Evolutionary conservation across 2,329 filamentous ascomycete genomes (phyloP).

Genomic region (Lasiodiplodia sp.): DNA sequence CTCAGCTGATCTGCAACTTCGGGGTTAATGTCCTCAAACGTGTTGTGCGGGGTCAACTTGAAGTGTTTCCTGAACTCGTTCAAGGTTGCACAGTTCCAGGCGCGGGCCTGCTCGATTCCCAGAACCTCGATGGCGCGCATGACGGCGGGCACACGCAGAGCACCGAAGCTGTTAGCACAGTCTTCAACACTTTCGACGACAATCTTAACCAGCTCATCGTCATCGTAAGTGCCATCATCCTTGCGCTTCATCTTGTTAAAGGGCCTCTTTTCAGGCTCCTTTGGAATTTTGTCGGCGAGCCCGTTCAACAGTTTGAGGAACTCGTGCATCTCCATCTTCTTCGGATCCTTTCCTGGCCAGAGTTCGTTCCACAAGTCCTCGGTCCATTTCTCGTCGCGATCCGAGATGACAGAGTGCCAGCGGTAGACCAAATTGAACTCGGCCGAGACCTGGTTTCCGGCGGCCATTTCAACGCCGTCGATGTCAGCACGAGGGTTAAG

Average conservation of each 20-base stretch:
- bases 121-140: slow-evolving; percentile 81
- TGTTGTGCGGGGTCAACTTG: slow-evolving; percentile 75
- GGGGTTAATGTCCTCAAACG: slow-evolving; percentile 84
- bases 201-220: slow-evolving; percentile 78
- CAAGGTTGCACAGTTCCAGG: slow-evolving; percentile 78
- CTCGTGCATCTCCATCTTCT: slow-evolving; percentile 64
- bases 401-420: slow-evolving; percentile 82
- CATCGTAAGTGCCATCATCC: slow-evolving; percentile 72
- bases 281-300: slow-evolving; percentile 66
- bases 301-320: slow-evolving; percentile 69
- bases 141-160: slow-evolving; percentile 74
- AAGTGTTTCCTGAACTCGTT: slow-evolving; percentile 90
- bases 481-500: slow-evolving; percentile 78
- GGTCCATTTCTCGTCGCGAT: slow-evolving; percentile 82
- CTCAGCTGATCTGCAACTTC: slow-evolving; percentile 69
- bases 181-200: slow-evolving; percentile 76
- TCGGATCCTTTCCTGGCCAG: slow-evolving; percentile 59
- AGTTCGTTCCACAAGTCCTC: slow-evolving; percentile 58
- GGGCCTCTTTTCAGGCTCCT: slow-evolving; percentile 72
- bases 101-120: slow-evolving; percentile 77
- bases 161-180: slow-evolving; percentile 66
- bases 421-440: slow-evolving; percentile 91
- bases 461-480: slow-evolving; percentile 70
- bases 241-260: slow-evolving; percentile 73
- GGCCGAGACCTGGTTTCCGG: slow-evolving; percentile 83